phyloP scores from a whole-genome alignment of 106 monocot genomes.

The Apostasia shenzhenica region DNA sequence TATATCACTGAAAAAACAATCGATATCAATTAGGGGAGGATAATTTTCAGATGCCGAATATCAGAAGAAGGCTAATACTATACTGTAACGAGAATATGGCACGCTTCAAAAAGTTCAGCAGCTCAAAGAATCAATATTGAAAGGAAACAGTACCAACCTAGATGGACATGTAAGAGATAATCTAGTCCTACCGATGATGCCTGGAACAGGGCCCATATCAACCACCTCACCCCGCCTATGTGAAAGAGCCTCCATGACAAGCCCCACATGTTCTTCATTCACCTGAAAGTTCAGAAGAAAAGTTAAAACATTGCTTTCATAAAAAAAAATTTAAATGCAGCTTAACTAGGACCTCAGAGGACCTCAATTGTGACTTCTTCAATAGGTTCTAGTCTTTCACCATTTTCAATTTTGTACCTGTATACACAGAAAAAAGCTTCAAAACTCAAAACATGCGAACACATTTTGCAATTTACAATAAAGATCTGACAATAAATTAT shows the following conservation, averaged over 20 bases:
- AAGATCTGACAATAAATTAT: no score
- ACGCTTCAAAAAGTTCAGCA: background rate
- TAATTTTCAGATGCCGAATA: no score
- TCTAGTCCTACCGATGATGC: constrained; percentile 65
- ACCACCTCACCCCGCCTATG: constrained; percentile 84
- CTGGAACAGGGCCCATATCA: constrained; percentile 97
- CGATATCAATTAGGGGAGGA: no score
- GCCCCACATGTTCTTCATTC: constrained; percentile 98
- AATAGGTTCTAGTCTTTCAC: constrained; percentile 79
- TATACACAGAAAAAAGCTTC: background rate
- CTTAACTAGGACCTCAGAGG: background rate
- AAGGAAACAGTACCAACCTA: constrained; percentile 40
- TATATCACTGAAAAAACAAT: no score
- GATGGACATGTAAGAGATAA: constrained; percentile 88
- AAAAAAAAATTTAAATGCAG: background rate
- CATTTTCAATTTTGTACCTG: constrained; percentile 90
- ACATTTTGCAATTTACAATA: no score
- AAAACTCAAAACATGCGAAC: no score
- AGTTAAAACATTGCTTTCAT: background rate
- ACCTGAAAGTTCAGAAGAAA: constrained; percentile 35
- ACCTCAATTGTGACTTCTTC: constrained; percentile 99
- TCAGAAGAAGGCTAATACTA: no score
- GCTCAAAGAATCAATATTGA: background rate
- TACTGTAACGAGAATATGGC: background rate
- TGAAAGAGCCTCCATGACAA: constrained; percentile 97